Conservation (phyloP, 1,284 basidiomycete genomes). For the Neonothopanus nambi region DNA sequence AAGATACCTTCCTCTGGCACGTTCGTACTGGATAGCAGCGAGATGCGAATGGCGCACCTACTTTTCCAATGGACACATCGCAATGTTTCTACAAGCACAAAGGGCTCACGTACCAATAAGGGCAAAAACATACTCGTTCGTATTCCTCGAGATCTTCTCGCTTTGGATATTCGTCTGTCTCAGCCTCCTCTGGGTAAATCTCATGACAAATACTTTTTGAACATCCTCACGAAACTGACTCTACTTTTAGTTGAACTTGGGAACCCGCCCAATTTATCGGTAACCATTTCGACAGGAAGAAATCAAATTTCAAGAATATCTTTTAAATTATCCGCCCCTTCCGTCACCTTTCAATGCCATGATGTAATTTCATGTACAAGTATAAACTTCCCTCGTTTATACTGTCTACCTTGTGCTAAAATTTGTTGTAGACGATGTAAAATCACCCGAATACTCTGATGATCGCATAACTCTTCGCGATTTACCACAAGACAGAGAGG, state of each 20-base stretch:
- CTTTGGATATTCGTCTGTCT: constrained; percentile 58
- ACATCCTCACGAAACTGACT: constrained; percentile 4
- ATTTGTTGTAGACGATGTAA: constrained; percentile 22
- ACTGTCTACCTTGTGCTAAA: not conserved
- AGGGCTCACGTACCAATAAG: constrained; percentile 22
- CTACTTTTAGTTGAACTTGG: constrained; percentile 65
- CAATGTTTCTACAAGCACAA: constrained; percentile 25
- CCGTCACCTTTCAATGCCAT: constrained; percentile 51
- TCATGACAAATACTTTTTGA: constrained; percentile 1
- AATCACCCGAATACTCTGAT: constrained; percentile 32
- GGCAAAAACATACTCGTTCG: constrained; percentile 44
- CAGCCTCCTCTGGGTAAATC: constrained; percentile 64
- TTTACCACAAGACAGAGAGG: constrained; percentile 42
- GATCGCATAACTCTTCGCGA: constrained; percentile 48
- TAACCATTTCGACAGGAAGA: constrained; percentile 63
- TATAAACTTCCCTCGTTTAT: constrained; percentile 14
- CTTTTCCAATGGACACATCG: constrained; percentile 59
- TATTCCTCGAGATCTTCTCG: constrained; percentile 58
- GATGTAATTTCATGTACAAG: constrained; percentile 45
- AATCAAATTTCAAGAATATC: constrained; percentile 57
- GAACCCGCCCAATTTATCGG: constrained; percentile 49
- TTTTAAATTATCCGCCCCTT: constrained; percentile 54
- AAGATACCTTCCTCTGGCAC: constrained; percentile 68
- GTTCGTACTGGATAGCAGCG: constrained; percentile 60
- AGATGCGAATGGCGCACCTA: constrained; percentile 58